Conservation (phyloP, 129 eudicot genomes). For the Mikania micrantha region DNA sequence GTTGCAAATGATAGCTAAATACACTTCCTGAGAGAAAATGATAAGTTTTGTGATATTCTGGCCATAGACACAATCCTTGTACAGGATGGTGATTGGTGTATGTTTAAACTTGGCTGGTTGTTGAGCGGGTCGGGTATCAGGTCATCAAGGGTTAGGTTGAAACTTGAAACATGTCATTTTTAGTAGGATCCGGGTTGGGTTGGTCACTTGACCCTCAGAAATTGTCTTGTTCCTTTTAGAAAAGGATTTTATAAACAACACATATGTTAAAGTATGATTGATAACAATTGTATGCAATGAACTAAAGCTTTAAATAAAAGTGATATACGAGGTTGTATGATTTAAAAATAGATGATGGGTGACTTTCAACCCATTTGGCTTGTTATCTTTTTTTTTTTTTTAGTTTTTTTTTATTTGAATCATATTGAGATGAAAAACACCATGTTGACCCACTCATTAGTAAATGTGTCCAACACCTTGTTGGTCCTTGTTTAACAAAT, state of each 20-base stretch:
- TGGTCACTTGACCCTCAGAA: neutral
- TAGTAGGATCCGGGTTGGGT: neutral
- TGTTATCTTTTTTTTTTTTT: neutral
- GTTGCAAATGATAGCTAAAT: neutral
- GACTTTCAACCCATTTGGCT: neutral
- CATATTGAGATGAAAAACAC: no score
- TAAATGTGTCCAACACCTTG: no score
- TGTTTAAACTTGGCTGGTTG: neutral
- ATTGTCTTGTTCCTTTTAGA: neutral
- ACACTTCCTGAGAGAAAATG: neutral
- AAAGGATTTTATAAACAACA: neutral
- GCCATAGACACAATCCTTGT: neutral
- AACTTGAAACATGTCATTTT: neutral
- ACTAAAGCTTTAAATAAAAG: neutral
- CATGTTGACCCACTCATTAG: neutral
- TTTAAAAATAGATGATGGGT: neutral
- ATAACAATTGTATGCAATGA: neutral
- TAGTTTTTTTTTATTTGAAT: neutral
- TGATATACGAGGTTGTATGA: neutral
- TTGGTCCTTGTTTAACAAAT: no score
- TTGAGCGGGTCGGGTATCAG: neutral
- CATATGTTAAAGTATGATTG: neutral
- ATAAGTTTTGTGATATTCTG: neutral
- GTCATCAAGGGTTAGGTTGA: neutral
- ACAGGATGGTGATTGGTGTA: neutral